A percentile compares a stretch with the other conserved stretches of the same genome.
These are phyloP conservation scores for Apostasia shenzhenica DNA, from an alignment of 106 monocot genomes.

Conservation along the genomic window DNA sequence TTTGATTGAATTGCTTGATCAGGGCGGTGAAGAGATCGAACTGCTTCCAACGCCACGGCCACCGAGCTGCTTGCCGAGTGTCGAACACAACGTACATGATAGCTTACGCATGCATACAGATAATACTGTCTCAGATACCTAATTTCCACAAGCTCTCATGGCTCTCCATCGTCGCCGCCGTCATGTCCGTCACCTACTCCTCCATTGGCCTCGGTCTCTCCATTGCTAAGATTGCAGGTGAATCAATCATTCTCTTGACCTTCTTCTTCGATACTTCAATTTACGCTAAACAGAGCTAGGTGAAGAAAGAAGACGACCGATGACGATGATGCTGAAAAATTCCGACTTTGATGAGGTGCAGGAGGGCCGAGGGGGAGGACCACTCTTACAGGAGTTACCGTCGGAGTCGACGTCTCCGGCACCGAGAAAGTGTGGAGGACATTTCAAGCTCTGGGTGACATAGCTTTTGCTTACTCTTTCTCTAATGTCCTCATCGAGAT, in stretches of 20 bases:
- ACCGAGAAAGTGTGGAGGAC: slow-evolving; percentile 42
- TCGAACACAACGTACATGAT: slow-evolving; percentile 69
- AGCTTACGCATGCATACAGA: slow-evolving; percentile 40
- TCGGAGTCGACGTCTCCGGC: slow-evolving; percentile 30
- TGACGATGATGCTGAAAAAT: background rate
- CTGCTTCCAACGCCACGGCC: slow-evolving; percentile 56
- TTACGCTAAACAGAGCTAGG: background rate
- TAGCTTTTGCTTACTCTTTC: slow-evolving; percentile 63
- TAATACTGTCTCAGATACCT: slow-evolving; percentile 71
- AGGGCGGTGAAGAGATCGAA: slow-evolving; percentile 56
- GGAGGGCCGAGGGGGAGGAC: slow-evolving; percentile 31
- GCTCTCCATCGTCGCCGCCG: slow-evolving; percentile 74
- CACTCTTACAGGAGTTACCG: slow-evolving; percentile 41
- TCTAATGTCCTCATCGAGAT: slow-evolving; percentile 60
- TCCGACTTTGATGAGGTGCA: background rate
- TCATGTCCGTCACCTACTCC: slow-evolving; percentile 87
- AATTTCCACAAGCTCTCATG: slow-evolving; percentile 69
- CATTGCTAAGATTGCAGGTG: slow-evolving; percentile 31
- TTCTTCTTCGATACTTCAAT: background rate
- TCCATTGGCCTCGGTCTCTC: slow-evolving; percentile 54
- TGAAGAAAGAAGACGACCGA: background rate
- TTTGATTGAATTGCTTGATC: slow-evolving; percentile 4
- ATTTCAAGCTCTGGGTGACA: slow-evolving; percentile 53
- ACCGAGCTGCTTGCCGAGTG: slow-evolving; percentile 20
- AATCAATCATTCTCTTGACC: background rate